Conservation (phyloP, 139 green algal species). For the Chloropicon primus region DNA sequence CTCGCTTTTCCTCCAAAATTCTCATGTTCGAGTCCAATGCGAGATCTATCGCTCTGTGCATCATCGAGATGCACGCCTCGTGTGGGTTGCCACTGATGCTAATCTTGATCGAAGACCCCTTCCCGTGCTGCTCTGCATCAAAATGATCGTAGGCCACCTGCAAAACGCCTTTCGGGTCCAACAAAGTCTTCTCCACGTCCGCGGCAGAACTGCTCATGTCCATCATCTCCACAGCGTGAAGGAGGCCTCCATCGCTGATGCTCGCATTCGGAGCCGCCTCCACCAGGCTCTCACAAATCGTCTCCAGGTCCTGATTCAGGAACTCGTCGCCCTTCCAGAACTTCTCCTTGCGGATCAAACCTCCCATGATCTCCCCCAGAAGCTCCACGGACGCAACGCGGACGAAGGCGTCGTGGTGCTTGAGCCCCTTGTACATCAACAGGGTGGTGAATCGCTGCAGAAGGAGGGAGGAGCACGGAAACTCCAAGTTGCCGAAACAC, state of each 20-base stretch:
- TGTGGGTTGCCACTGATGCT: neutral
- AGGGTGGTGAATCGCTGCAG: neutral
- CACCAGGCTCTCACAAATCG: neutral
- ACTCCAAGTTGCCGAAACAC: neutral
- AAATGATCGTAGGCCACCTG: neutral
- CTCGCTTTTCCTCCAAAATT: neutral
- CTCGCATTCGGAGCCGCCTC: neutral
- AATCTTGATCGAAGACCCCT: neutral
- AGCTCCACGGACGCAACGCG: neutral
- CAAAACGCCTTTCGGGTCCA: neutral
- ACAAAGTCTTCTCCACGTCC: neutral
- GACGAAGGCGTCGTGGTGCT: neutral
- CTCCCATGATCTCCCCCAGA: neutral
- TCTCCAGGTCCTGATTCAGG: neutral
- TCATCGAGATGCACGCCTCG: neutral
- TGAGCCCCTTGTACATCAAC: neutral
- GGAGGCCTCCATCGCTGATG: neutral
- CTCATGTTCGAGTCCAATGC: neutral
- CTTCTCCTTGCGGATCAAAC: neutral
- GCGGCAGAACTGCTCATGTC: neutral
- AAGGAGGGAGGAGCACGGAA: neutral
- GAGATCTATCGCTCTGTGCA: neutral
- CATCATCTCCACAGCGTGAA: neutral
- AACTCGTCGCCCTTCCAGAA: neutral
- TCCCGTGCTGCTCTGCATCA: neutral